phyloP scores from a whole-genome alignment of 176 grass and related monocot genomes.

The Juncus inflexus region DNA sequence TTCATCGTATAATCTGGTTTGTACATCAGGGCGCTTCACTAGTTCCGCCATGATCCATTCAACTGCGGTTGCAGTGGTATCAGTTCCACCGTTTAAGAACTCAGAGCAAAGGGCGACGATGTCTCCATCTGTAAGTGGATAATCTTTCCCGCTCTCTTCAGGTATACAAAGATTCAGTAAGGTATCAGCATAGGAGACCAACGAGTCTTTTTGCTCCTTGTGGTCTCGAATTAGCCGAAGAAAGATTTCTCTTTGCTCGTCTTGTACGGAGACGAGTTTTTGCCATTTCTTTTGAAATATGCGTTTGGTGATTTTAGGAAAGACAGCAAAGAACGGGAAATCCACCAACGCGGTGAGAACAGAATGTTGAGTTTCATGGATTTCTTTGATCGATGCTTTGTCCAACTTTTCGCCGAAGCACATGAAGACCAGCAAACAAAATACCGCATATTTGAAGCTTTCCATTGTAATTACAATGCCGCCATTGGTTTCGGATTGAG shows the following conservation, averaged over 20 bases:
- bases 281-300: conserved; percentile 41
- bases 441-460: conserved; percentile 43
- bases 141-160: conserved; percentile 28
- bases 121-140: conserved; percentile 30
- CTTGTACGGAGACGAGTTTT: conserved; percentile 3
- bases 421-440: conserved; percentile 54
- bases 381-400: conserved; percentile 26
- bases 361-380: conserved; percentile 21
- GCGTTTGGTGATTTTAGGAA: conserved; percentile 43
- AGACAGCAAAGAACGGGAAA: conserved; percentile 51
- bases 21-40: conserved; percentile 32
- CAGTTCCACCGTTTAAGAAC: conserved; percentile 41
- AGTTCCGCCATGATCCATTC: conserved; percentile 81
- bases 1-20: conserved; percentile 39
- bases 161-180: conserved; percentile 25
- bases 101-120: conserved; percentile 47
- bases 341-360: neutral
- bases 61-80: conserved; percentile 39
- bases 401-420: conserved; percentile 47
- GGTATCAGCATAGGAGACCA: conserved; percentile 37
- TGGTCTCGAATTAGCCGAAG: conserved; percentile 28
- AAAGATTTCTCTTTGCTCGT: conserved; percentile 36
- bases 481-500: neutral
- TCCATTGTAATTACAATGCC: conserved; percentile 25
- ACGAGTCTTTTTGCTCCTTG: neutral